Percentiles rank a stretch among this genome's conserved stretches.
phyloP scores from a whole-genome alignment of 1,284 basidiomycete genomes.

The Fomitopsis palustris region DNA sequence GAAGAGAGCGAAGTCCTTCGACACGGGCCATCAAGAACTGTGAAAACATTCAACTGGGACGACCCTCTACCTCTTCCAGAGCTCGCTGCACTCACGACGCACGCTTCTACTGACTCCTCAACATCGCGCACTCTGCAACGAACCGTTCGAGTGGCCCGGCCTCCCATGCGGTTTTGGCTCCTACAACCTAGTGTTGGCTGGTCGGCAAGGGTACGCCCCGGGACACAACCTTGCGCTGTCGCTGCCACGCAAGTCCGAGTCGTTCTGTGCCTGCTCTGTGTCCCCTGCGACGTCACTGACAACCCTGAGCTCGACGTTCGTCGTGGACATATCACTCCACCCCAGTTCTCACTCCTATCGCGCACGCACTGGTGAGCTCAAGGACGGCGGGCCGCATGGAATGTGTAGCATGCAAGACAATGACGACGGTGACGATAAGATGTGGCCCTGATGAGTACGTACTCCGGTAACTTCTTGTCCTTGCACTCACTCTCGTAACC shows the following conservation, averaged over 20 bases:
- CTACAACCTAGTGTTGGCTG: neutral
- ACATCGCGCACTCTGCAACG: neutral
- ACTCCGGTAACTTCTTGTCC: neutral
- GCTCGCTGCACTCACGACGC: neutral
- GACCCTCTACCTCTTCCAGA: neutral
- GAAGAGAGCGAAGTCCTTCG: too few relatives aligned
- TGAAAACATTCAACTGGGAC: neutral
- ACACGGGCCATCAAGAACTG: too few relatives aligned
- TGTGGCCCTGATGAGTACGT: neutral
- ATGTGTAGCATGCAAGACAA: neutral
- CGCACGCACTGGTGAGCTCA: neutral
- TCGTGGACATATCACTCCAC: too few relatives aligned
- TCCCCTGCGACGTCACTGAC: neutral
- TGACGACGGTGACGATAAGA: neutral
- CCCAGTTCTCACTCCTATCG: neutral
- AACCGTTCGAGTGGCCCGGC: neutral
- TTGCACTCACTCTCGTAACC: neutral
- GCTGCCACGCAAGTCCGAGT: neutral
- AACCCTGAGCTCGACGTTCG: neutral
- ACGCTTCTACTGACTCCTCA: neutral
- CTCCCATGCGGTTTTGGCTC: neutral
- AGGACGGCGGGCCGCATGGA: neutral
- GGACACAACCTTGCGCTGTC: too few relatives aligned
- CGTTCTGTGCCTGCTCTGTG: neutral
- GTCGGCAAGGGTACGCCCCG: too few relatives aligned